phyloP scores from a whole-genome alignment of 805 yeast genomes.

The Sugiyamaella qingdaonensis region DNA sequence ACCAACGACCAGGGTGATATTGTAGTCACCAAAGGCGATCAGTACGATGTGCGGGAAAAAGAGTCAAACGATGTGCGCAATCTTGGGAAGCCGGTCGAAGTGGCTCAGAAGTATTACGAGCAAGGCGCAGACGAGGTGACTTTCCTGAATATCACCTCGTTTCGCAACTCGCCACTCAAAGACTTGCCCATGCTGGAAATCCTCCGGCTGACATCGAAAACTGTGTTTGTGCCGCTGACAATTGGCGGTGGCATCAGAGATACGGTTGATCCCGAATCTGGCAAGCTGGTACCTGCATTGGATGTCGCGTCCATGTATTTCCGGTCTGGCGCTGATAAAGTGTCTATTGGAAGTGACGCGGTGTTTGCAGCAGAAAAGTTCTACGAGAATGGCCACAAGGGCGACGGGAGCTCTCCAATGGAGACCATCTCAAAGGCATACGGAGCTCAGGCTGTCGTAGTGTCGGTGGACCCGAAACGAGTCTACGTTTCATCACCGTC shows the following conservation, averaged over 20 bases:
- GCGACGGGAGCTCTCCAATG: conserved; percentile 79
- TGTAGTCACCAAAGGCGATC: conserved; percentile 98
- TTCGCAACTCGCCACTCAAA: conserved; percentile 85
- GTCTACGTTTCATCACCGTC: conserved; percentile 64
- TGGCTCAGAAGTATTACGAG: conserved; percentile 82
- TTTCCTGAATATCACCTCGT: conserved; percentile 90
- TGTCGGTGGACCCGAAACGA: conserved; percentile 96
- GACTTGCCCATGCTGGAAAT: conserved; percentile 97
- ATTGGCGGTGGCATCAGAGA: conserved; percentile 98
- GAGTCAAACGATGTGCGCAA: conserved; percentile 66
- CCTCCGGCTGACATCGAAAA: conserved; percentile 72
- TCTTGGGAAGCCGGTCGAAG: conserved; percentile 91
- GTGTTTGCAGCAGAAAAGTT: conserved; percentile 84
- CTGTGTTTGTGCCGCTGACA: conserved; percentile 93
- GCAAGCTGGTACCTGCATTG: conserved; percentile 72
- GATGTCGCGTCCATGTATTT: conserved; percentile 90
- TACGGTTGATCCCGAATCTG: conserved; percentile 73
- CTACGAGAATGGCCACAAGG: conserved; percentile 52
- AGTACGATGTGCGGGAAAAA: conserved; percentile 92
- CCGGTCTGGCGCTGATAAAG: conserved; percentile 96
- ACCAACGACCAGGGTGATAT: conserved; percentile 91
- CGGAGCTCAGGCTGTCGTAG: conserved; percentile 96
- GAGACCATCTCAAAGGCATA: conserved; percentile 89
- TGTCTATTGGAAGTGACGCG: conserved; percentile 97
- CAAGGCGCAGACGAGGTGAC: conserved; percentile 99